Evolutionary conservation across 331 rosid species (phyloP), one percentile per base, ranked within the genome.

Genomic region (Telfairia occidentalis): DNA sequence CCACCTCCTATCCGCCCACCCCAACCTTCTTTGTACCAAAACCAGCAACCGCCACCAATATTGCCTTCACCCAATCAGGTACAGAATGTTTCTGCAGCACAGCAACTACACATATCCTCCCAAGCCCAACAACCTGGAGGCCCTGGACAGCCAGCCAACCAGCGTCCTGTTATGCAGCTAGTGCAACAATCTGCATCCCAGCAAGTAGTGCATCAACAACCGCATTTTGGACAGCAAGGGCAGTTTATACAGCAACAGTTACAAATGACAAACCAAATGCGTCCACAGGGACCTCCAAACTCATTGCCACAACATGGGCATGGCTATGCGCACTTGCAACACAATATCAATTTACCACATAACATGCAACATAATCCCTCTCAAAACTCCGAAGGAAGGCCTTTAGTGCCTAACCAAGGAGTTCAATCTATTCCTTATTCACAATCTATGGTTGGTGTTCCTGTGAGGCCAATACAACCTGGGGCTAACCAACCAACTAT

Each of bases 61-160:
- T 70, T 90, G 79, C 89, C 91, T 74, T 85, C 92, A 32, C 74
- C 87, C 59, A 90, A 84, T 83, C 92, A 71, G 74, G 88, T 88
- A 34, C 96, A 88, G 81, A 87, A 75, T 65, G 57, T 82, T 32
- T 71, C 86, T 75, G 74, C 84, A 76, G 67, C 83, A 59, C 94
- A 84, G 43, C 96, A 85, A 70, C 95, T 84, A 60, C 80, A 74
- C 7, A 71, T 79, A 32, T 84, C 86, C 75, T 38, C 79, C 64
- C 87, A 78, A 69, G 81, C 81, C 77, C 99, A 87, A 70, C 96
- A 84, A 60, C 77, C 92, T 81, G 87, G 87, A 42, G 93, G 72
- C 10, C 64, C 82, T 81, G 87, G 86, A 37, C 96, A 76, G 9
- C 32, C 84, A 71, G 72, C 78, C 71, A 84, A 78, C 76, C 92